These are phyloP conservation scores for Populus hybrid DNA, from an alignment of 441 rosid species.

Conservation along the genomic window DNA sequence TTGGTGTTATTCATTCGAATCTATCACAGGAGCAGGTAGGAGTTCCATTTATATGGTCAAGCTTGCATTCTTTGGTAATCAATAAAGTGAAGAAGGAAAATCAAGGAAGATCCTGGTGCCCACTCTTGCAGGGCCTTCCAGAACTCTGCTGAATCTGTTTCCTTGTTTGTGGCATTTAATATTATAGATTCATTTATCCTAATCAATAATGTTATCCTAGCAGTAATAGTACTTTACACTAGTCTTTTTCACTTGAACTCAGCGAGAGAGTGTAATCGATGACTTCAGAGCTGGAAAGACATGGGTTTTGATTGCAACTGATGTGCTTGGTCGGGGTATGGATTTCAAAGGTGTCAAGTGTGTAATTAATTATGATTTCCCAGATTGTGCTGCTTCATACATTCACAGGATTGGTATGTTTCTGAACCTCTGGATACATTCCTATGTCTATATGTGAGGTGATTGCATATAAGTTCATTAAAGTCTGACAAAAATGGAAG, in stretches of 20 bases:
- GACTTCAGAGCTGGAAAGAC: constrained; percentile 81
- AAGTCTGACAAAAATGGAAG: not conserved
- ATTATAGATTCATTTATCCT: not conserved
- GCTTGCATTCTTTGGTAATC: not conserved
- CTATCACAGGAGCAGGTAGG: constrained; percentile 65
- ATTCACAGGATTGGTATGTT: constrained; percentile 89
- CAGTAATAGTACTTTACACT: not conserved
- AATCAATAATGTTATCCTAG: not conserved
- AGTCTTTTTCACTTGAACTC: constrained; percentile 21
- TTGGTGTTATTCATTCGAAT: constrained; percentile 79
- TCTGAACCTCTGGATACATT: not conserved
- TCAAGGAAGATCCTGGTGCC: constrained; percentile 1
- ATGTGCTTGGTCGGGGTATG: constrained; percentile 94
- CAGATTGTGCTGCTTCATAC: constrained; percentile 86
- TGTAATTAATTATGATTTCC: constrained; percentile 86
- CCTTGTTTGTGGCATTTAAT: not conserved
- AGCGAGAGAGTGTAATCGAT: constrained; percentile 83
- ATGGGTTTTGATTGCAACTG: constrained; percentile 98
- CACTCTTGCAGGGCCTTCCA: not conserved
- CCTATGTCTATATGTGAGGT: not conserved
- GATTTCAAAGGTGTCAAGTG: constrained; percentile 96
- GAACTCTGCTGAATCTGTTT: not conserved
- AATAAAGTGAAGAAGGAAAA: not conserved
- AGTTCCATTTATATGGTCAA: not conserved
- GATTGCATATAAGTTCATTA: not conserved